Evolutionary conservation across 441 rosid species (phyloP).

Genomic region (Mallotus repandus): DNA sequence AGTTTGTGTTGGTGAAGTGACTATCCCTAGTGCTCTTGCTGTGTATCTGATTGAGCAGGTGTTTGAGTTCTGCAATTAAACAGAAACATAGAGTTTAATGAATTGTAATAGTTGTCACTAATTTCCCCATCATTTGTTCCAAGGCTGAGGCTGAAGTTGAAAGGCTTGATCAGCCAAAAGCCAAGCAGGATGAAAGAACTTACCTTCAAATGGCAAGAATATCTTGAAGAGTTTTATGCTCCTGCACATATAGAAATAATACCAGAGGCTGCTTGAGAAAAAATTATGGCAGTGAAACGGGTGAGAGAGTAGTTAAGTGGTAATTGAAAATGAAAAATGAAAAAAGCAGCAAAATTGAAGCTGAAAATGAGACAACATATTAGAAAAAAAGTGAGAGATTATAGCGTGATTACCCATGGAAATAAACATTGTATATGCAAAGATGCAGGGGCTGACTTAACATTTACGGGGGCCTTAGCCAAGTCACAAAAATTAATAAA

Average conservation of each 20-base stretch:
- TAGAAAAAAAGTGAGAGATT: no score
- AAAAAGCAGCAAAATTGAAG: no score
- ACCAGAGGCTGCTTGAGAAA: conserved; percentile 85
- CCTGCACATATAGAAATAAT: conserved; percentile 81
- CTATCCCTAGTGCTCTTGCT: conserved; percentile 83
- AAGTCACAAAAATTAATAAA: no score
- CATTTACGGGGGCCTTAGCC: no score
- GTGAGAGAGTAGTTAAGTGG: no score
- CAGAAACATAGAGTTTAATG: background rate
- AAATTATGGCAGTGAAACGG: conserved; percentile 67
- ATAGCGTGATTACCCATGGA: no score
- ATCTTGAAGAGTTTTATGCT: conserved; percentile 85
- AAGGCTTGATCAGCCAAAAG: conserved; percentile 90
- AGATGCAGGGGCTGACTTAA: no score
- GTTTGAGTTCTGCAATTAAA: conserved; percentile 14
- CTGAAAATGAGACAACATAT: no score
- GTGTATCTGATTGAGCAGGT: conserved; percentile 92
- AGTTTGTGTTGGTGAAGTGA: conserved; percentile 88
- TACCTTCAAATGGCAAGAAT: conserved; percentile 82
- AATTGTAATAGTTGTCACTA: conserved; percentile 14
- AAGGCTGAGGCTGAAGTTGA: conserved; percentile 93
- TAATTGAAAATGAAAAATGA: no score
- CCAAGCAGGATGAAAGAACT: conserved; percentile 97
- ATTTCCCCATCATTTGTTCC: conserved; percentile 16
- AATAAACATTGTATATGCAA: no score